Base-by-base conservation (phyloP, 495 filamentous ascomycete species). In the Xylaria intraflava region DNA sequence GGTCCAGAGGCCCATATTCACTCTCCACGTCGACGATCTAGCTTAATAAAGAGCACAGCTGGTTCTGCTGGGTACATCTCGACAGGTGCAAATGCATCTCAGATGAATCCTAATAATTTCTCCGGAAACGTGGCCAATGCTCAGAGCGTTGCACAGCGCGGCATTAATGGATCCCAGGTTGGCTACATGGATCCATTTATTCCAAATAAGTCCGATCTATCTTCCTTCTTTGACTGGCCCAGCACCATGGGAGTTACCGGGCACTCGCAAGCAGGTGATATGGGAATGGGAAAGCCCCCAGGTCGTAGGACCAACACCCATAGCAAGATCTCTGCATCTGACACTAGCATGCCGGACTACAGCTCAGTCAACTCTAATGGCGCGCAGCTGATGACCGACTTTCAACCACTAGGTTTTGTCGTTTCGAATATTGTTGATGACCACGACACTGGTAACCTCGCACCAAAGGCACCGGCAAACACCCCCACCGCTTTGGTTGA, bases 271-370 rank as follows among this genome's bases (percentile, higher is more conserved):
- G 20, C 20, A 10, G 33, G 30, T 24, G 49, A 65, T 11, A 55
- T 50, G 29, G 49, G 40, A 23, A 68, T 67, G 48, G 57, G 54
- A 2, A 55, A 59, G 16, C 19, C 57, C 29, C 55, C 57, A n/a
- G 53, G 44, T 12, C 65, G 47, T 24, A 57, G 62, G 22, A 60
- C 45, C 30, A 43, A 29, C 12, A 56, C 60, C 26, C 48, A 31
- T 3, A 67, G 60, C 46, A 71, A 67, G 47, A 48, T 62, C 14
- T 65, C 62, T 5, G 65, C 60, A 26, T 65, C 62, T 3, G 72
- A 75, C 61, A 54, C 60, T 8, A 68, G 61, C 50, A 73, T 76
- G 71, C 56, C 69, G 7, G 72, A 75, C 55, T 76, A 70, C 44
- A 46, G 64, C 0, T 49, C 65, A 22, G 31, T 40, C 23, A 50